These are phyloP conservation scores for Olyra latifolia DNA, from an alignment of 176 grass and related monocot species.

Conservation along the genomic window DNA sequence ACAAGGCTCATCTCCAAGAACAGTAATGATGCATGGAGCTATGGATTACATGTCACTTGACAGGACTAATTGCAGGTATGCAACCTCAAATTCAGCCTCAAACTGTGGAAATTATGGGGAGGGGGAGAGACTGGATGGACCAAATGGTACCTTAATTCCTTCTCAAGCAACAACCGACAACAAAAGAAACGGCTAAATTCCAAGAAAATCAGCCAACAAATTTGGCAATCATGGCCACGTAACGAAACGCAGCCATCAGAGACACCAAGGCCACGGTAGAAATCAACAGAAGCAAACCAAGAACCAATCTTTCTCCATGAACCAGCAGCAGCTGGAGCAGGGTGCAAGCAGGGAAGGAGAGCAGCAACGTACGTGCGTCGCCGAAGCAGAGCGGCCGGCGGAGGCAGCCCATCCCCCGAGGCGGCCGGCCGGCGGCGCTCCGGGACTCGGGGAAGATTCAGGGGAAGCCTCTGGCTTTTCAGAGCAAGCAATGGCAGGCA, in stretches of 20 bases:
- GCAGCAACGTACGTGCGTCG: constrained; percentile 26
- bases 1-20: not conserved
- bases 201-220: not conserved
- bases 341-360: not conserved
- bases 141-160: not conserved
- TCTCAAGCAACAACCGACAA: not conserved
- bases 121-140: not conserved
- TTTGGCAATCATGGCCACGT: not conserved
- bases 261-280: not conserved
- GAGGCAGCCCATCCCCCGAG: constrained; percentile 18
- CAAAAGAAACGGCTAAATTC: not conserved
- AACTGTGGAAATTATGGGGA: not conserved
- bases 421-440: not conserved
- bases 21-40: not conserved
- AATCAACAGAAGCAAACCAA: not conserved
- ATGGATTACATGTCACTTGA: not conserved
- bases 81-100: not conserved
- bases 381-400: constrained; percentile 36
- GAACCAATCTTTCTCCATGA: constrained; percentile 4
- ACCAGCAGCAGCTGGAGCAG: not conserved
- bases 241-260: not conserved
- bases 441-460: constrained; percentile 19
- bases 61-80: not conserved
- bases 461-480: not conserved
- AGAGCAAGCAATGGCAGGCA: not conserved